Base-by-base conservation (phyloP, 2,329 filamentous ascomycete genomes). In the Pseudopyricularia javanii region DNA sequence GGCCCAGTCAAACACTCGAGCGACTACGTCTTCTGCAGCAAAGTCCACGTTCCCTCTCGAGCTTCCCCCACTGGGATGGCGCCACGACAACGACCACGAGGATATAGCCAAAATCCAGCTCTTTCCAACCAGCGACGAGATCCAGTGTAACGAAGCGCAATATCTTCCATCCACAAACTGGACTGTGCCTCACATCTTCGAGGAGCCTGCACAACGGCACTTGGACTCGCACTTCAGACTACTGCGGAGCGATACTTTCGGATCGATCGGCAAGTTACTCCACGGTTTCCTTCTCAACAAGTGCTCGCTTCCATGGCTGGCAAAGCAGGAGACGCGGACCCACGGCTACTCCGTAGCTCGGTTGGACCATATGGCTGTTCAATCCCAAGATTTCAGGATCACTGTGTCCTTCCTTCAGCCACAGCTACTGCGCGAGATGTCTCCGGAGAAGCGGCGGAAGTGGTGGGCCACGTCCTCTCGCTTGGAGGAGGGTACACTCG, bases 211-310 rank as follows among this genome's bases (percentile, higher is more conserved):
- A 0, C 62, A 64, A 8, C 68, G 67, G 54, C 70, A 76, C 56
- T 60, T 82, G 0, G 78, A 81, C 59, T 66, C 72, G 53, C 72
- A 80, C 52, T 82, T 82, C 49, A 70, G 78, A 15, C 68, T 81
- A 1, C 60, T 80, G 1, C 69, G 78, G 2, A 74, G 80, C 60
- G 77, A 82, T 56, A 77, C 72, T 0, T 65, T 80, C 2, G 75
- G 75, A 0, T 72, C 78, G 54, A 64, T 82, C 4, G 67, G 74
- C 35, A 73, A 79, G 17, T 15, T 47, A 28, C 37, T 52, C 2
- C n/a, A 47, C 17, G 26, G 26, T 8, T 43, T 51, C 35, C 24
- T 51, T n/a, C 17, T 40, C 22, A 26, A 28, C 12, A n/a, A 30
- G 3, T 20, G 15, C 5, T 50, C 49, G 22, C 49, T 50, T 6